Conservation (phyloP, 306 rosid species). For the Prunus kanzakura region DNA sequence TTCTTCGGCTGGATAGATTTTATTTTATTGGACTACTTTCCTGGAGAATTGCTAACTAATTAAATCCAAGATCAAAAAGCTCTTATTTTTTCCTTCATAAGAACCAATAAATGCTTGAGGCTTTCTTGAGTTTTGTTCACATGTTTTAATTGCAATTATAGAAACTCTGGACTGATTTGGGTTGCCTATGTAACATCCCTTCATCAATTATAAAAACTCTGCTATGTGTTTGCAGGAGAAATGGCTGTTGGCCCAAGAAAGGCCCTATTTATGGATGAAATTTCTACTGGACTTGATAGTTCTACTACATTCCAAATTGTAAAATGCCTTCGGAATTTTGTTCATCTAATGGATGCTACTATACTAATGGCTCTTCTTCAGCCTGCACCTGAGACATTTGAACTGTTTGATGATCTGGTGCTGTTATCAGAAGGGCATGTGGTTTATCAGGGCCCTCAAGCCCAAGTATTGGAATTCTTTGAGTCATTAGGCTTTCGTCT, state of each 20-base stretch:
- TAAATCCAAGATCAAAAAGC: neutral
- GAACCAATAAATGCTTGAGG: neutral
- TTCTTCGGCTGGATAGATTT: neutral
- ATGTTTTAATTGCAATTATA: neutral
- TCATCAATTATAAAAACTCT: neutral
- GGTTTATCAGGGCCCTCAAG: slow-evolving; percentile 84
- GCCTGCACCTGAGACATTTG: slow-evolving; percentile 94
- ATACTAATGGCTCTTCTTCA: slow-evolving; percentile 84
- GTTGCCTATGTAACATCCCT: neutral
- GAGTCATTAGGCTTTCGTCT: slow-evolving; percentile 69
- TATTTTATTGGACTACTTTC: neutral
- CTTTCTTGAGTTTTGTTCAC: neutral
- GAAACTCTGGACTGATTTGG: neutral
- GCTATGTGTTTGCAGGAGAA: slow-evolving; percentile 51
- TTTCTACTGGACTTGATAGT: slow-evolving; percentile 93
- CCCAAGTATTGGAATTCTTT: slow-evolving; percentile 59
- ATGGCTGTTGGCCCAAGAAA: slow-evolving; percentile 91
- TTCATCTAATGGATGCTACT: slow-evolving; percentile 83
- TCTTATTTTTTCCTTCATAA: neutral
- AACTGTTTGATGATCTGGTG: slow-evolving; percentile 77
- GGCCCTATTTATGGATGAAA: slow-evolving; percentile 85
- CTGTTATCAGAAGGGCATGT: slow-evolving; percentile 68
- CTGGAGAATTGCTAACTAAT: neutral
- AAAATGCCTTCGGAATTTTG: slow-evolving; percentile 71
- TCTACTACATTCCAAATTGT: slow-evolving; percentile 83